Base-by-base conservation (phyloP, 768 basidiomycete species). In the Lentinula aciculospora region DNA sequence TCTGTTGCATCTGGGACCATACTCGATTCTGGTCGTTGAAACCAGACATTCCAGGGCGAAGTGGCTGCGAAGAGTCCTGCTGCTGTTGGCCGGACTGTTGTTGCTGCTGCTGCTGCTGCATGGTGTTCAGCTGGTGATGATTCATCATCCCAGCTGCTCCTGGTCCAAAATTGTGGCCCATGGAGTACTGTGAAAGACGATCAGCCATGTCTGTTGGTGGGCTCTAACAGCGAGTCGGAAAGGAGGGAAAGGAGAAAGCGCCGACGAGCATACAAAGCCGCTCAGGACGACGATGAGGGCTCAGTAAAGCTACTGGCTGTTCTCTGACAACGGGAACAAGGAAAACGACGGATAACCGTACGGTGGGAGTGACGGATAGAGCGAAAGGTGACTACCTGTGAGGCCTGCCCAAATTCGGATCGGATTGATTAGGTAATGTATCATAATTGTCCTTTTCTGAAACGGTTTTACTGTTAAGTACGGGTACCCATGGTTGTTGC, bases 1-100 rank as follows among this genome's bases (percentile, higher is more conserved):
- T 63, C 53, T 75, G 74, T 66, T 79, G 77, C 67, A 80, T 78
- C 68, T 82, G 78, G 69, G 80, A 79, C 85, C 84, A 86, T 64
- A 81, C 72, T 60, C 77, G 80, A 60, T 62, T 62, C 28, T 80
- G 78, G 67, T 86, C 84, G 67, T 76, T 61, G 69, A 79, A 79
- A 62, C 70, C 70, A 65, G 77, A 68, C 64, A 74, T 73, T 44
- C 72, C 66, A 66, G 69, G 70, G 68, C 73, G 68, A 65, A 70
- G 65, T 61, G 72, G 66, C 63, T 74, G 72, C 9, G 32, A 36
- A 19, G 48, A 44, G 37, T 65, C 65, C 46, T 71, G 72, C 23
- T 74, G 75, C 56, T 77, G 76, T 53, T 78, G 80, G 32, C 74
- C 78, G 31, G 67, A 68, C 32, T 34, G 32, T 59, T 80, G 76